Evolutionary conservation across 2,329 filamentous ascomycete genomes (phyloP).

Genomic region (Paradendryphiella salina): DNA sequence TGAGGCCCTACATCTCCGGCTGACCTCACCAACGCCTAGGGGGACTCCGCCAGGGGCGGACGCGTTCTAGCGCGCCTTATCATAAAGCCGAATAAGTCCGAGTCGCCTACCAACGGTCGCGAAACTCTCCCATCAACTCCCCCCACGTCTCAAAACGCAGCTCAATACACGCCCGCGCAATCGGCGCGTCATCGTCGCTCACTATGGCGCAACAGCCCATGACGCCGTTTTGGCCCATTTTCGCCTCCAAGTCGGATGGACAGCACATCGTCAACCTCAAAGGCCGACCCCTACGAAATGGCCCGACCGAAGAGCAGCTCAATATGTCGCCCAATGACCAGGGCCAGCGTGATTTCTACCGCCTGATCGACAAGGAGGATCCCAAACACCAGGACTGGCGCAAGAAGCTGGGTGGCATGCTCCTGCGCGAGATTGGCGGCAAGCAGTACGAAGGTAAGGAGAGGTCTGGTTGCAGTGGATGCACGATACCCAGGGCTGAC

Average conservation of each 20-base stretch:
- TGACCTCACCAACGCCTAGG: not conserved
- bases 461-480: not conserved
- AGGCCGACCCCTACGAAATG: constrained; percentile 56
- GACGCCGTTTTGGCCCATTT: constrained; percentile 54
- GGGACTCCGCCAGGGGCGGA: not conserved
- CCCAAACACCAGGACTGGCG: constrained; percentile 61
- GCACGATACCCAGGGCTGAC: constrained; percentile 33
- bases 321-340: constrained; percentile 57
- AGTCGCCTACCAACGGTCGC: not conserved
- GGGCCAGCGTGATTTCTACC: constrained; percentile 60
- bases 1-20: not conserved
- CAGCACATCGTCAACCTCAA: constrained; percentile 55
- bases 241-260: constrained; percentile 55
- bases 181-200: constrained; percentile 9
- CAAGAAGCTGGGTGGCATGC: constrained; percentile 62
- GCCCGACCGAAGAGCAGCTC: constrained; percentile 57
- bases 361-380: constrained; percentile 55
- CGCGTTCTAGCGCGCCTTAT: constrained; percentile 11
- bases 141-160: not conserved
- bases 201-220: constrained; percentile 43
- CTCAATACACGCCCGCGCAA: constrained; percentile 3
- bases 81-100: constrained; percentile 6
- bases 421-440: constrained; percentile 55
- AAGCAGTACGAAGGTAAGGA: constrained; percentile 39
- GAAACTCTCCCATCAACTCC: not conserved